A percentile compares a stretch with the other conserved stretches of the same genome.
phyloP scores from a whole-genome alignment of 2,329 filamentous ascomycete species.

The Pestalotiopsis sp. region DNA sequence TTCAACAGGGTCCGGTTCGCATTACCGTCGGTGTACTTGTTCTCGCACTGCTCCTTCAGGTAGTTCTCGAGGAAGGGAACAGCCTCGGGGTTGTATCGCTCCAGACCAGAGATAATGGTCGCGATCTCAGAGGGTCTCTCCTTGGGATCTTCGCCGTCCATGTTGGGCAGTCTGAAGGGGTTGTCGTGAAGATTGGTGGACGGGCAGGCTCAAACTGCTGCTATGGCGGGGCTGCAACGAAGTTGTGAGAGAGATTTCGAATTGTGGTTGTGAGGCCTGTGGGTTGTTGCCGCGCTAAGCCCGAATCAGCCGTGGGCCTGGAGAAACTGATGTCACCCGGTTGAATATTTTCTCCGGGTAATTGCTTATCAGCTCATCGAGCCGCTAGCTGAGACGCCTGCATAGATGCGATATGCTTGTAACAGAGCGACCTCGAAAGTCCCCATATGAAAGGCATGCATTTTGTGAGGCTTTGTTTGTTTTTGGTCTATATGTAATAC shows the following conservation, averaged over 20 bases:
- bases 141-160: constrained; percentile 82
- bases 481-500: constrained; percentile 3
- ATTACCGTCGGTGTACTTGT: constrained; percentile 92
- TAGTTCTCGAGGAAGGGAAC: constrained; percentile 93
- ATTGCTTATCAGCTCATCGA: not conserved
- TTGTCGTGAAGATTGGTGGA: not conserved
- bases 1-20: constrained; percentile 95
- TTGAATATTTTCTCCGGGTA: constrained; percentile 4
- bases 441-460: not conserved
- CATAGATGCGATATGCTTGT: not conserved
- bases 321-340: constrained; percentile 3
- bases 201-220: constrained; percentile 5
- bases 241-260: constrained; percentile 26
- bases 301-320: constrained; percentile 2
- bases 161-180: constrained; percentile 39
- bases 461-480: not conserved
- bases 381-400: not conserved
- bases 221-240: constrained; percentile 28
- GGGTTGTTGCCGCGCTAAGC: constrained; percentile 18
- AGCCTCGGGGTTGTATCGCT: constrained; percentile 98
- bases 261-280: constrained; percentile 25
- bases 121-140: constrained; percentile 92
- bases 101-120: constrained; percentile 92
- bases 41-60: constrained; percentile 91
- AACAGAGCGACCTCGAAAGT: not conserved